phyloP scores from a whole-genome alignment of 345 rosid species.

The Trapa incisa region DNA sequence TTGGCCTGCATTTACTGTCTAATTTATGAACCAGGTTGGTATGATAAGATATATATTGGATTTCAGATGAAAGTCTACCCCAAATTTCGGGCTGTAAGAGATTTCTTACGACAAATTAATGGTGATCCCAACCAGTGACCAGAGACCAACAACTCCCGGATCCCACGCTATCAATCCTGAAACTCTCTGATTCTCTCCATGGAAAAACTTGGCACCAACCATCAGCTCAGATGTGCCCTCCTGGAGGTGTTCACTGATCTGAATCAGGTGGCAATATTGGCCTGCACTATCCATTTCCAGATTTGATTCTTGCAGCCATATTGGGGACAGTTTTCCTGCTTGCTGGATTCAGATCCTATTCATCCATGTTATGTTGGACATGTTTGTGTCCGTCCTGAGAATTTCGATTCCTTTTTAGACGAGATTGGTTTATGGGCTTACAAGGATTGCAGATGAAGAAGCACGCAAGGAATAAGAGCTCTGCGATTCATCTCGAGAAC shows the following conservation, averaged over 20 bases:
- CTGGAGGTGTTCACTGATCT: background rate
- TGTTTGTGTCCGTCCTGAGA: too few species aligned
- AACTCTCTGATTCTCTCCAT: background rate
- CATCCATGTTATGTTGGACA: too few species aligned
- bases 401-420: too few species aligned
- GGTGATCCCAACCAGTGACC: background rate
- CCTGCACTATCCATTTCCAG: background rate
- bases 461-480: conserved; percentile 19
- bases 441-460: conserved; percentile 29
- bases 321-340: background rate
- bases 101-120: too few species aligned
- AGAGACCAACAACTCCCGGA: background rate
- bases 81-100: too few species aligned
- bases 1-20: too few species aligned
- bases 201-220: background rate
- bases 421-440: too few species aligned
- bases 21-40: too few species aligned
- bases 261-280: background rate
- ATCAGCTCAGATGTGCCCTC: background rate
- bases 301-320: background rate
- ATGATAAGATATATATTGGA: too few species aligned
- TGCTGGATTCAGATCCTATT: background rate
- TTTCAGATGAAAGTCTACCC: too few species aligned
- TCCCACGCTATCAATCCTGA: background rate
- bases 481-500: conserved; percentile 18